Base-by-base conservation (phyloP, 2,329 filamentous ascomycete genomes). In the Metarhizium brunneum region DNA sequence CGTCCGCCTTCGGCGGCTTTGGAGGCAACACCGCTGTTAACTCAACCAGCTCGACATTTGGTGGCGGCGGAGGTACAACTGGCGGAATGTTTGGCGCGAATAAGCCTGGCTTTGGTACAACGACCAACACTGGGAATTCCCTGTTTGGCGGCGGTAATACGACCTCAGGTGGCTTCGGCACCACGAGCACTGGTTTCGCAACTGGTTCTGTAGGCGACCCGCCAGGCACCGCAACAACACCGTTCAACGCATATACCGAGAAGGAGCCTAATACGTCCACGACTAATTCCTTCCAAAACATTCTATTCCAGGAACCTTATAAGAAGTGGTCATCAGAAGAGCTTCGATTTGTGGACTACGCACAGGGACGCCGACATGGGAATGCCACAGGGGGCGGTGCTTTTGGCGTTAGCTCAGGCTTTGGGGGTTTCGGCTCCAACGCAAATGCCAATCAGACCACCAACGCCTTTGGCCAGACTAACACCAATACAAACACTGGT, bases 321-420 rank as follows among this genome's bases (percentile, higher is more conserved):
- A 86, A 85, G 69, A 95, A 94, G 68, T 97, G 87, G 76, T 96
- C 92, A 10, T 83, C 89, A n/a, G 94, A 89, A 64, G 87, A 94
- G 69, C 73, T 94, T 54, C 81, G 89, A 65, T 72, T 95, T 58
- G 90, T 84, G 49, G 94, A 99, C 71, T 99, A 99, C 69, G 82
- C 86, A 57, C 88, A 92, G 70, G 92, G 92, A 52, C 85, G 92
- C 57, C 86, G 87, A 54, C 90, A 83, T 68, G 94, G 92, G 38
- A 95, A 92, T 70, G 80, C 82, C 47, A 90, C 87, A 59, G 90
- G 90, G 35, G 87, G 91, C 61, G 91, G 91, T 57, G 88, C 87
- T 7, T 96, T 96, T 70, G 92, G 91, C 18, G 78, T 85, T 30
- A 69, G 69, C 62, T 78, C 77, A 20, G 70, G 70, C 50, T 77